These are phyloP conservation scores for Sisymbrium irio DNA, from an alignment of 345 rosid species.

Conservation along the genomic window DNA sequence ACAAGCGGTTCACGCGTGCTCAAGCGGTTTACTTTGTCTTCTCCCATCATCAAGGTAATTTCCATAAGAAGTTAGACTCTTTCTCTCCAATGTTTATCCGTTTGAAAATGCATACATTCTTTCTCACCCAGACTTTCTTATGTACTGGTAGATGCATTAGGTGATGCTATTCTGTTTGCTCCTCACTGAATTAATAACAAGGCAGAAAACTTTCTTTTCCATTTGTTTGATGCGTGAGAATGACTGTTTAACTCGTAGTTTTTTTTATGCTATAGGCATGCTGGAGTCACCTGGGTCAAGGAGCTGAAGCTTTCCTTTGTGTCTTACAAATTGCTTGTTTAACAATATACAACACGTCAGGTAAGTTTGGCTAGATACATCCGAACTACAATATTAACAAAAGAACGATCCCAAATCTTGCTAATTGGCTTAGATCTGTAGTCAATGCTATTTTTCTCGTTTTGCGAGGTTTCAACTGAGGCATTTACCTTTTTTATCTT, in stretches of 20 bases:
- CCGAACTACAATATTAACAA: not conserved
- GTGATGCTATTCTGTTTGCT: constrained; percentile 1
- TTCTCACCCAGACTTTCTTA: not conserved
- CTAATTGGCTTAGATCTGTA: constrained; percentile 3
- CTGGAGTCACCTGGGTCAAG: constrained; percentile 77
- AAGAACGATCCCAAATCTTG: not conserved
- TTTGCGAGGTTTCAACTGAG: constrained; percentile 13
- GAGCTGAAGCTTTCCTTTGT: constrained; percentile 68
- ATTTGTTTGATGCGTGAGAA: constrained; percentile 12
- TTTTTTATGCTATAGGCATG: constrained; percentile 57
- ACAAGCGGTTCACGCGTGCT: constrained; percentile 61
- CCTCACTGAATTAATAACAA: not conserved
- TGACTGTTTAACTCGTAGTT: constrained; percentile 12
- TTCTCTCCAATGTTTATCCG: not conserved
- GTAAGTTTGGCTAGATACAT: constrained; percentile 39
- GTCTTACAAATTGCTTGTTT: constrained; percentile 65
- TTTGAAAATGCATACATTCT: not conserved
- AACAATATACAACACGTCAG: constrained; percentile 71
- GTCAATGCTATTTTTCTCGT: constrained; percentile 10
- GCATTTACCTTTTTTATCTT: not conserved
- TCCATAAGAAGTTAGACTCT: not conserved
- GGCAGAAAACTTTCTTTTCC: not conserved
- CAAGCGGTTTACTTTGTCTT: constrained; percentile 67
- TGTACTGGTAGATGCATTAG: not conserved
- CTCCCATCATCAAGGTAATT: constrained; percentile 57